Conservation (phyloP, 2,329 filamentous ascomycete species). For the Exserohilum rostratum region DNA sequence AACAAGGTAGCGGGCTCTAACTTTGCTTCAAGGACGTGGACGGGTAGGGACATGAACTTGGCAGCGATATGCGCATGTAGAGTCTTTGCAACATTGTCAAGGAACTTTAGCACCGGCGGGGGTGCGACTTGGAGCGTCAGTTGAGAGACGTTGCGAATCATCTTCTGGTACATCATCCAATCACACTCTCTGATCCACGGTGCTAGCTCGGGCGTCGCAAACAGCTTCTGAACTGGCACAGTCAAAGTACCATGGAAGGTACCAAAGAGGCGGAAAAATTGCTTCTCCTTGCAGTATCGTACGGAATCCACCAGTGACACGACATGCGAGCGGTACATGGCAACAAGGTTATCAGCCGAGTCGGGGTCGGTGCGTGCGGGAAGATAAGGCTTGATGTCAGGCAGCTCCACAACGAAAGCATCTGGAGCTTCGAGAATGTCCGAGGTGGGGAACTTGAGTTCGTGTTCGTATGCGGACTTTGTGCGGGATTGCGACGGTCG, state of each 20-base stretch:
- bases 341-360: conserved; percentile 81
- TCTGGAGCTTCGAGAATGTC: conserved; percentile 64
- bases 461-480: conserved; percentile 64
- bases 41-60: conserved; percentile 83
- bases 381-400: conserved; percentile 82
- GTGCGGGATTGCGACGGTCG: conserved; percentile 46
- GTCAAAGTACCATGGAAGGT: conserved; percentile 96
- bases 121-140: conserved; percentile 91
- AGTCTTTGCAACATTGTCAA: conserved; percentile 83
- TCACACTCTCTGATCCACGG: conserved; percentile 96
- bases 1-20: conserved; percentile 88
- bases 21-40: conserved; percentile 85
- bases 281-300: conserved; percentile 94
- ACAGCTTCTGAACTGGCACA: conserved; percentile 92
- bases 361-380: conserved; percentile 83
- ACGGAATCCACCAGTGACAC: conserved; percentile 95
- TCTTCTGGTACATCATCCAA: conserved; percentile 93
- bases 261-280: conserved; percentile 91
- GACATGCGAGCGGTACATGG: conserved; percentile 91
- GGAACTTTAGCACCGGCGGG: conserved; percentile 81
- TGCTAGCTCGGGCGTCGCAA: conserved; percentile 79
- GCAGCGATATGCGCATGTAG: conserved; percentile 82
- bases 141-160: conserved; percentile 90
- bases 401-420: conserved; percentile 76
- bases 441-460: conserved; percentile 66